Conservation (phyloP, 345 rosid species). For the Citrus inodora region DNA sequence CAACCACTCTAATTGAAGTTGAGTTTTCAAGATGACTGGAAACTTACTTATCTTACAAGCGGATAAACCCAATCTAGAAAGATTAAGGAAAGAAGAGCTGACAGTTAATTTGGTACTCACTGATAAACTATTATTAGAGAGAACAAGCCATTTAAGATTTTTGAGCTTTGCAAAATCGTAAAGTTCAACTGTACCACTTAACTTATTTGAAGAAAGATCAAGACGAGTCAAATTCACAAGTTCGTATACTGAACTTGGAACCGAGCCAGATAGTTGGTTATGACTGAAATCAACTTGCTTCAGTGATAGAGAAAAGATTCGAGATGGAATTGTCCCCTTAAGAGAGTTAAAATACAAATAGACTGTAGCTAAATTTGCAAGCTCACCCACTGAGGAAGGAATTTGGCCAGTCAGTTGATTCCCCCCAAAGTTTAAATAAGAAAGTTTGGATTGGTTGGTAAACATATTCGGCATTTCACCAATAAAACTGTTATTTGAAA, state of each 20-base stretch:
- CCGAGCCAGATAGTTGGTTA: too few relatives aligned
- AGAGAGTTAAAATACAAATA: too few relatives aligned
- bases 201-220: too few relatives aligned
- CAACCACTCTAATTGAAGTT: not conserved
- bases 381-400: not conserved
- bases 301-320: not conserved
- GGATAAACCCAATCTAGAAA: not conserved
- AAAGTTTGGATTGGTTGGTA: not conserved
- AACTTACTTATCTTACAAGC: not conserved
- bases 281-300: too few relatives aligned
- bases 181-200: not conserved
- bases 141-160: not conserved
- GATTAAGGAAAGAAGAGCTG: not conserved
- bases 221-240: not conserved
- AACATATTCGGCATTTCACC: not conserved
- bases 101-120: not conserved
- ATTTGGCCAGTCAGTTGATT: constrained; percentile 7
- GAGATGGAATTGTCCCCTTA: too few relatives aligned
- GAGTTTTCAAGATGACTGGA: not conserved
- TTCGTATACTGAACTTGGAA: not conserved
- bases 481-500: not conserved
- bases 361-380: too few relatives aligned
- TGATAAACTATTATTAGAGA: not conserved
- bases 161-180: not conserved
- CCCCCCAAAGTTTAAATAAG: not conserved